Conservation (phyloP, 495 filamentous ascomycete genomes). For the Trichoderma orchidacearum region DNA sequence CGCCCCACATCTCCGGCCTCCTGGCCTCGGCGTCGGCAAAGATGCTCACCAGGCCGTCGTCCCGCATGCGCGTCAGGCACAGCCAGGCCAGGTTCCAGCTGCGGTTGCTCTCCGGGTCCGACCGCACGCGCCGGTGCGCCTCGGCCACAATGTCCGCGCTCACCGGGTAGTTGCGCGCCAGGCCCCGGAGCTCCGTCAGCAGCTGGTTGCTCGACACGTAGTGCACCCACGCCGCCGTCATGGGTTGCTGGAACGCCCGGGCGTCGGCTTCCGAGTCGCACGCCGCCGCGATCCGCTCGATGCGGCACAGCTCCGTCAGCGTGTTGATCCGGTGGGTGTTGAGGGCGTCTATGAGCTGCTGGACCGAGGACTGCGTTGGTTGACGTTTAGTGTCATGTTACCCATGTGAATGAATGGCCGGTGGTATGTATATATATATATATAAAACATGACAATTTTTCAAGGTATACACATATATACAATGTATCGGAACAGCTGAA, state of each 20-base stretch:
- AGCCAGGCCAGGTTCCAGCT: constrained; percentile 75
- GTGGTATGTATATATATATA: neutral
- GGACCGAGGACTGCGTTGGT: constrained; percentile 10
- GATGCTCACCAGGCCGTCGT: constrained; percentile 43
- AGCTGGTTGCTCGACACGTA: constrained; percentile 64
- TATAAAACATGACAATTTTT: no score
- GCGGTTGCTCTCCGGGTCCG: constrained; percentile 48
- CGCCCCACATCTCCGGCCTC: constrained; percentile 64
- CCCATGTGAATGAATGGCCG: no score
- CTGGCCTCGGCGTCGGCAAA: constrained; percentile 47
- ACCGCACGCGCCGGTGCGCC: constrained; percentile 50
- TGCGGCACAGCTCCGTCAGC: constrained; percentile 57
- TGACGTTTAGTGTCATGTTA: neutral
- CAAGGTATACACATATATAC: neutral
- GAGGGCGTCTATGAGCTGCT: constrained; percentile 37
- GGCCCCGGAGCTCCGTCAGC: constrained; percentile 53
- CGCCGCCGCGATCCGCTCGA: constrained; percentile 49
- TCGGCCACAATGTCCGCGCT: constrained; percentile 53
- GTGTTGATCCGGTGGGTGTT: constrained; percentile 57
- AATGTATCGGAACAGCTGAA: neutral
- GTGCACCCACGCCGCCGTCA: constrained; percentile 60
- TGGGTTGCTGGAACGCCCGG: constrained; percentile 38
- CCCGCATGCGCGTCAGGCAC: constrained; percentile 51
- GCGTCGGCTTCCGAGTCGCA: constrained; percentile 41
- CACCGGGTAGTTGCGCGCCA: constrained; percentile 61